Percentiles rank a stretch among this genome's conserved stretches.
Conservation (phyloP, 73 alveolate genomes). For the Paramecium sexaurelia region DNA sequence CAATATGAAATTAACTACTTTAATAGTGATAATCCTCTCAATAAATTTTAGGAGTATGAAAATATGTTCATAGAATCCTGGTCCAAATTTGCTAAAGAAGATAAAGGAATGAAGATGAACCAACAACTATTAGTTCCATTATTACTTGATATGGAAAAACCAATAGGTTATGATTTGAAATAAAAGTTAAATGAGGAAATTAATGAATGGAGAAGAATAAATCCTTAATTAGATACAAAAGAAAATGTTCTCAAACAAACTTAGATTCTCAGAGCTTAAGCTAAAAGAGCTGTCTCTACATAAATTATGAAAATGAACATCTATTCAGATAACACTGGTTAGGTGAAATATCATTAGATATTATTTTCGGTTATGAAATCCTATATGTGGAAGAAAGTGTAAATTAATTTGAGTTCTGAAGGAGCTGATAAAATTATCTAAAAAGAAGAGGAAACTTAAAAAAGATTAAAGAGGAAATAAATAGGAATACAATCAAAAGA, state of each 20-base stretch:
- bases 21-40: constrained; percentile 90
- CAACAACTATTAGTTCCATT: constrained; percentile 67
- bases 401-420: constrained; percentile 25
- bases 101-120: constrained; percentile 74
- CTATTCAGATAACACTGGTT: constrained; percentile 79
- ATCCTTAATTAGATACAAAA: neutral
- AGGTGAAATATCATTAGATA: constrained; percentile 80
- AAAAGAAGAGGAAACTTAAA: constrained; percentile 50
- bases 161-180: constrained; percentile 73
- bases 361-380: constrained; percentile 76
- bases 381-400: constrained; percentile 62
- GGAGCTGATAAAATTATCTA: constrained; percentile 53
- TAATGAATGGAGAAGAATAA: constrained; percentile 30
- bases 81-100: constrained; percentile 76
- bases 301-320: constrained; percentile 79
- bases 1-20: constrained; percentile 94
- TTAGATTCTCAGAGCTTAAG: neutral
- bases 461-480: constrained; percentile 34
- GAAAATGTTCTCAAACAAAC: neutral
- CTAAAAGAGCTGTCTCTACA: constrained; percentile 62
- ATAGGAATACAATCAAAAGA: neutral
- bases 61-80: constrained; percentile 87
- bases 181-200: neutral
- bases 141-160: constrained; percentile 67
- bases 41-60: constrained; percentile 82